These are phyloP conservation scores for Rhodotorula paludigena DNA, from an alignment of 768 basidiomycete genomes.

Conservation along the genomic window DNA sequence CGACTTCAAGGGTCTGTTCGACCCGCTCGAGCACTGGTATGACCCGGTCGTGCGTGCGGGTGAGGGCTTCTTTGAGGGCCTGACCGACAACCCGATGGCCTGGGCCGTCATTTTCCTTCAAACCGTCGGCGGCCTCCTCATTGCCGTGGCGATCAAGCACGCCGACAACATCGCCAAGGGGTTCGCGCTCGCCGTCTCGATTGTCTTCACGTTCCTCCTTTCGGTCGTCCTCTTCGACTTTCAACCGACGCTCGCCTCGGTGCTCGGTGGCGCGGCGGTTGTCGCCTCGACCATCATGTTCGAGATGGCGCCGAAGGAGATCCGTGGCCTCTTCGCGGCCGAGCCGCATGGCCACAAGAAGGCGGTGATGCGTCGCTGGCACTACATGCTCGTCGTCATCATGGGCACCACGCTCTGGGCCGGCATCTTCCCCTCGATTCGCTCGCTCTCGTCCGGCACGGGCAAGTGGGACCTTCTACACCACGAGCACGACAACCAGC, in stretches of 20 bases:
- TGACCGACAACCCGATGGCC: slow-evolving; percentile 14
- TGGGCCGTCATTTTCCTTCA: slow-evolving; percentile 34
- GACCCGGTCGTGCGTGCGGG: slow-evolving; percentile 27
- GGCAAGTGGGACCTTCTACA: slow-evolving; percentile 27
- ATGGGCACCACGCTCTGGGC: slow-evolving; percentile 3
- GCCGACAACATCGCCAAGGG: slow-evolving; percentile 39
- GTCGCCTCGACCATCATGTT: slow-evolving; percentile 16
- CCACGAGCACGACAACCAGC: slow-evolving; percentile 2
- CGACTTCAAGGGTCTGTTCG: slow-evolving; percentile 28
- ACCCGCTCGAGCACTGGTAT: slow-evolving; percentile 38
- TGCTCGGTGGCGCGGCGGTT: slow-evolving; percentile 27
- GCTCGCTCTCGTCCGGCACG: slow-evolving; percentile 20
- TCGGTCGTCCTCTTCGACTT: slow-evolving; percentile 36
- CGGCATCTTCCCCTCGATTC: slow-evolving; percentile 19
- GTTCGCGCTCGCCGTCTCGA: slow-evolving; percentile 33
- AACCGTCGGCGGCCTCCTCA: slow-evolving; percentile 35
- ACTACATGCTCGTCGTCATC: slow-evolving; percentile 23
- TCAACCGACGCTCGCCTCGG: slow-evolving; percentile 19
- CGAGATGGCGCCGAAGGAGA: slow-evolving; percentile 9
- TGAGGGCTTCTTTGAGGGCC: slow-evolving; percentile 35
- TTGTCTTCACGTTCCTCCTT: slow-evolving; percentile 38
- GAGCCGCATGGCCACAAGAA: not conserved
- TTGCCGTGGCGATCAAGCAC: slow-evolving; percentile 35
- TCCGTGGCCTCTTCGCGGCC: not conserved
- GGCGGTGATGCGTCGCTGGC: slow-evolving; percentile 18